Evolutionary conservation across 2,329 filamentous ascomycete species (phyloP).

Genomic region (Coniochaeta sp.): DNA sequence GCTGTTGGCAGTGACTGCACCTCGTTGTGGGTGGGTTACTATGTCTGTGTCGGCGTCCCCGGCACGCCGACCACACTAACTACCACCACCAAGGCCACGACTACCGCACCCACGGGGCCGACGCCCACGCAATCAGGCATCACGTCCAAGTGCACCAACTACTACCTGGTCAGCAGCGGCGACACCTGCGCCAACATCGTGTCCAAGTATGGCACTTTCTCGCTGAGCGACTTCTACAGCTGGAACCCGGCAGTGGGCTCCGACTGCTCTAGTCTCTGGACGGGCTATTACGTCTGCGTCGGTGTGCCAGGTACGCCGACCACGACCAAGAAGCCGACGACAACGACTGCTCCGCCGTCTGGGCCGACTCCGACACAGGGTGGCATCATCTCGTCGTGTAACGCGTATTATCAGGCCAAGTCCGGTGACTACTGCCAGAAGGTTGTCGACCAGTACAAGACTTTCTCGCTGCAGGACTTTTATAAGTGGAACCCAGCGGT

Average conservation of each 20-base stretch:
- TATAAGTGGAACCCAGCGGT: constrained; percentile 1
- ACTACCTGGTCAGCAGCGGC: neutral
- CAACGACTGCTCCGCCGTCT: neutral
- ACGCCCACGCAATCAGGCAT: no score
- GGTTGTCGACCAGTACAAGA: neutral
- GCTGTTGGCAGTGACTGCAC: constrained; percentile 8
- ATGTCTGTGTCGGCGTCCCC: constrained; percentile 11
- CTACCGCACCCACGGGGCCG: no score
- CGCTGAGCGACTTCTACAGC: neutral
- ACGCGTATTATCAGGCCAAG: no score
- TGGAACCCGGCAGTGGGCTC: neutral
- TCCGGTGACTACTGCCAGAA: neutral
- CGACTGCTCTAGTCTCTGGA: neutral
- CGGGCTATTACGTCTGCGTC: constrained; percentile 1
- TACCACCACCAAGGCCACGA: no score
- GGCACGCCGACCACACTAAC: no score
- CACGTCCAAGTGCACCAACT: neutral
- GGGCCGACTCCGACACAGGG: neutral
- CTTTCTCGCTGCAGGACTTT: neutral
- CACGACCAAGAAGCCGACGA: neutral
- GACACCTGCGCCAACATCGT: constrained; percentile 2
- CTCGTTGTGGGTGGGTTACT: constrained; percentile 6
- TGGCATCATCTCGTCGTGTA: neutral
- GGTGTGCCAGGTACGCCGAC: neutral
- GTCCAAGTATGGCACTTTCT: neutral